These are phyloP conservation scores for Austroboletus novae-zelandiae DNA, from an alignment of 1,284 basidiomycete species.

Conservation along the genomic window DNA sequence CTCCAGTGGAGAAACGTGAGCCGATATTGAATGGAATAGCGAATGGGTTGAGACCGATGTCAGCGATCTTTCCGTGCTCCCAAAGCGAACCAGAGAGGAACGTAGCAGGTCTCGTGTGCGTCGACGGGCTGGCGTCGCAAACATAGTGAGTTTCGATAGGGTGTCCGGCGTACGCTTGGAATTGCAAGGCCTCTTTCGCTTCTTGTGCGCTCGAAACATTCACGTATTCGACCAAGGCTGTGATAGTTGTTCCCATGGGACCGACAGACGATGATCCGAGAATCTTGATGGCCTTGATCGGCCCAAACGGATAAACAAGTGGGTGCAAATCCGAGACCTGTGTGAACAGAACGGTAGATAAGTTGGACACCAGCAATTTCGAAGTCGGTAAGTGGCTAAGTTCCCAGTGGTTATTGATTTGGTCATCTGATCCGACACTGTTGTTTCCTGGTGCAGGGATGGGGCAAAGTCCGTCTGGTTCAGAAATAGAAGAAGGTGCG, in stretches of 20 bases:
- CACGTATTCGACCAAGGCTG: slow-evolving; percentile 62
- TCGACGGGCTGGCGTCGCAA: slow-evolving; percentile 18
- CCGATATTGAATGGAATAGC: slow-evolving; percentile 30
- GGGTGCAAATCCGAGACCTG: slow-evolving; percentile 64
- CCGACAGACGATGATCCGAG: slow-evolving; percentile 33
- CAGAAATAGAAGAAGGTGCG: slow-evolving; percentile 34
- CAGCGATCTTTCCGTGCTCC: slow-evolving; percentile 17
- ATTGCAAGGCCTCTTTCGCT: slow-evolving; percentile 56
- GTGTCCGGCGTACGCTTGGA: slow-evolving; percentile 56
- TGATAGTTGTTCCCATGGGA: slow-evolving; percentile 41
- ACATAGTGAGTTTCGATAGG: slow-evolving; percentile 49
- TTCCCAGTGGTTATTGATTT: slow-evolving; percentile 21
- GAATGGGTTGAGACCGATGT: slow-evolving; percentile 34
- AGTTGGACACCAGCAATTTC: slow-evolving; percentile 60
- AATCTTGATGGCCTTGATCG: slow-evolving; percentile 56
- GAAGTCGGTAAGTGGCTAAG: slow-evolving; percentile 42
- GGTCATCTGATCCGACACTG: slow-evolving; percentile 5
- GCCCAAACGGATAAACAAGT: slow-evolving; percentile 70
- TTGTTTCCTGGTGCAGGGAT: slow-evolving; percentile 3
- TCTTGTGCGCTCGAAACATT: slow-evolving; percentile 54
- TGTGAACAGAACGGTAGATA: slow-evolving; percentile 66
- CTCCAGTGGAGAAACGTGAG: slow-evolving; percentile 9
- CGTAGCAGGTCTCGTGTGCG: slow-evolving; percentile 16
- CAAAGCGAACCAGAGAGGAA: slow-evolving; percentile 6
- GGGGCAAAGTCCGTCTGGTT: slow-evolving; percentile 25